Base-by-base conservation (phyloP, 176 grass and related monocot species). In the Triticum turgidum region DNA sequence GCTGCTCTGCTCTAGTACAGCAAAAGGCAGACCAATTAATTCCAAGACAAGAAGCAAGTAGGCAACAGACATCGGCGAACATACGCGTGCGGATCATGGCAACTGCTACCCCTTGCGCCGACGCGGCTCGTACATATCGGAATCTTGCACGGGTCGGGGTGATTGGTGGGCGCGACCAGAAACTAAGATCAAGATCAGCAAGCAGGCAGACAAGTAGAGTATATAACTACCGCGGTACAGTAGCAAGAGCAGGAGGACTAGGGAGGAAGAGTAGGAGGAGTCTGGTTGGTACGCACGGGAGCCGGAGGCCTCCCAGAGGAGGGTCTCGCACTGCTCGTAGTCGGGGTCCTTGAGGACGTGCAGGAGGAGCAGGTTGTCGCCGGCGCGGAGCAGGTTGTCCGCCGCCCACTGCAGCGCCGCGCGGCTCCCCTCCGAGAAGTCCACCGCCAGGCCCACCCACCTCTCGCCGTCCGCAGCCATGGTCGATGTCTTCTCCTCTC, bases 241-340 rank as follows among this genome's bases (percentile, higher is more conserved):
- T 3, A 56, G 56, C 3, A 30, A 33, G 27, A 56, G 44, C 2
- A 21, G 15, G 17, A 7, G 30, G 54, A 1, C 6, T 17, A 20
- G 17, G 17, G 15, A 27, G 15, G 35, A 14, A 7, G 11, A n/a
- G 9, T 24, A 21, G 39, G 52, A 32, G 25, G 68, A 6, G 62
- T 29, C 21, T 0, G 7, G 9, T 29, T 25, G 30, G 35, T 20
- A 59, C 87, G 15, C 66, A 92, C 89, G 94, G 3, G 94, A 93
- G 68, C 91, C 91, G 7, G 94, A 89, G 78, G 89, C 29, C 24
- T 95, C 93, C 93, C 93, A 95, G 77, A 95, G 93, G 84, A 93
- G 85, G 86, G 91, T 88, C 87, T 93, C 91, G 30, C 91, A 87
- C 84, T 85, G 91, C 71, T 93, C 91, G 86, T 91, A 93, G 86